Base-by-base conservation (phyloP, 2,329 filamentous ascomycete species). In the Arthroderma uncinatum region DNA sequence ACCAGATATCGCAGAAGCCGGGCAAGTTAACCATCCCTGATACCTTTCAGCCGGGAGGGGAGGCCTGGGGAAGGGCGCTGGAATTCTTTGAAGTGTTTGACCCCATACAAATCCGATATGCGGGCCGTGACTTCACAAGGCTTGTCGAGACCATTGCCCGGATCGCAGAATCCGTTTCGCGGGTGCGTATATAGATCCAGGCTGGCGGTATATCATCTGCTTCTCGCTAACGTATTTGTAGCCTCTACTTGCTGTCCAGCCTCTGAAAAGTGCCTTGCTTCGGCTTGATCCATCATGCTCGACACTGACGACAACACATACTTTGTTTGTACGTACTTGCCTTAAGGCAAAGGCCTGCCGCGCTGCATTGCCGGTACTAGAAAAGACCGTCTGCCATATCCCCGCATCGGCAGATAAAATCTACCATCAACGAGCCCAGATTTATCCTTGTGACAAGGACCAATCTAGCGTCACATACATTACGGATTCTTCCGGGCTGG, bases 21-120 rank as follows among this genome's bases (percentile, higher is more conserved):
- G 60, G 68, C 56, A 62, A 71, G 36, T 61, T 68, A 57, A 62
- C 62, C 33, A 63, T 73, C 4, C 66, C 73, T 6, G 70, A 74
- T 6, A 64, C 71, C 39, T 64, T 79, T 6, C 64, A 64, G 54
- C 78, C 76, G 1, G 72, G 73, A 1, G 73, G 73, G 5, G 60
- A 66, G 5, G 59, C 82, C 57, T 83, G 79, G 79, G 70, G 68
- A 37, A 77, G 74, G 62, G 72, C 75, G 40, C 70, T 74, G 50
- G 63, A 70, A 14, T 81, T 82, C 36, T 70, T 84, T 54, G 74
- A 78, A 47, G 76, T 74, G 61, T 84, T 83, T 60, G 73, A 78
- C 59, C 64, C 67, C 1, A 61, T 73, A 23, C 76, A 78, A 60
- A 64, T 75, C 16, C 68, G 73, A 62, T 77, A 76, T 62, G 72